Evolutionary conservation across 192 early-diverging fungal species (phyloP).

Genomic region (Allomyces macrogynus): DNA sequence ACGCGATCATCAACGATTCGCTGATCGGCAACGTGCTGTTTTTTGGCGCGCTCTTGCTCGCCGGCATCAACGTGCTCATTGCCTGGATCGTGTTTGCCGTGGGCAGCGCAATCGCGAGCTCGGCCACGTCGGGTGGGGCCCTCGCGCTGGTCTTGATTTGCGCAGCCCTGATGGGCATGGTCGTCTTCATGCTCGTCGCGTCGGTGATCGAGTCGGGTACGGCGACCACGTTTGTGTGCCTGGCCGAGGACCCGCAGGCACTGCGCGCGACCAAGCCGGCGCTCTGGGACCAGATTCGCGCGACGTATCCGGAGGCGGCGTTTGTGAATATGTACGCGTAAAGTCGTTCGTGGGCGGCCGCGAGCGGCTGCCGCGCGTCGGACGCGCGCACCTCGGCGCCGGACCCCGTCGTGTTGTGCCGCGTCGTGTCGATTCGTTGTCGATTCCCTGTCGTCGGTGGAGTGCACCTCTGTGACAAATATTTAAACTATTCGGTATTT

Average conservation of each 20-base stretch:
- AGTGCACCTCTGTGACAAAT: too few species aligned
- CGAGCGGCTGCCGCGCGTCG: too few species aligned
- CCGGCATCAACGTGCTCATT: constrained; percentile 6
- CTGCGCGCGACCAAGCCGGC: constrained; percentile 40
- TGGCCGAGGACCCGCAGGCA: constrained; percentile 62
- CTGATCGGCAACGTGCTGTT: constrained; percentile 68
- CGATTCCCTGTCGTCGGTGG: too few species aligned
- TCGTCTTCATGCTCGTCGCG: constrained; percentile 61
- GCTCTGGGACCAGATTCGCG: constrained; percentile 21
- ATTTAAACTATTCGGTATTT: too few species aligned
- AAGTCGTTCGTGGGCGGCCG: not conserved
- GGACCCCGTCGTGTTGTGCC: too few species aligned
- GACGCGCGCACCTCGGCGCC: too few species aligned
- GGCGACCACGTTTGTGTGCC: constrained; percentile 80
- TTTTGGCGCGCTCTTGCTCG: constrained; percentile 49
- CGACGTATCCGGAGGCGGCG: constrained; percentile 11
- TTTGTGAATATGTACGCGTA: not conserved
- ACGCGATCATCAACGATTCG: constrained; percentile 68
- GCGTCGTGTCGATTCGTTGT: too few species aligned
- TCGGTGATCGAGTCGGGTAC: constrained; percentile 71
- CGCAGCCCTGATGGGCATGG: constrained; percentile 32
- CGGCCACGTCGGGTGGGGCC: too few species aligned
- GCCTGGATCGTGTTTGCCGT: not conserved
- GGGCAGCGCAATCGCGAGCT: not conserved
- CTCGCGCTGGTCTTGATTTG: too few species aligned